Evolutionary conservation across 495 filamentous ascomycete species (phyloP).

Genomic region (Neurospora pannonica): DNA sequence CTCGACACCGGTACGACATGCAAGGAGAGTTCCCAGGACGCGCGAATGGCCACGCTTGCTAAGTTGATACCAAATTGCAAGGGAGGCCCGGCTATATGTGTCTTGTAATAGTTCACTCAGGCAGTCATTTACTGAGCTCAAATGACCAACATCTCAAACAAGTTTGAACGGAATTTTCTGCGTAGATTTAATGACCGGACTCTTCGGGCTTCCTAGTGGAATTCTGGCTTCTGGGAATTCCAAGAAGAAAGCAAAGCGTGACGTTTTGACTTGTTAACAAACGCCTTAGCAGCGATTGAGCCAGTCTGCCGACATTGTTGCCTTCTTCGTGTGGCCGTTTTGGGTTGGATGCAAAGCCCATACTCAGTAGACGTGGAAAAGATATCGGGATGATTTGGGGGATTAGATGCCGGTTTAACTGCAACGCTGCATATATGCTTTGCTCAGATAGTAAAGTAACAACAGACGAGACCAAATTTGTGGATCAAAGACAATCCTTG

Average conservation of each 20-base stretch:
- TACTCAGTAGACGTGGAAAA: neutral
- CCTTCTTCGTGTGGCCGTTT: neutral
- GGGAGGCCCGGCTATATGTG: neutral
- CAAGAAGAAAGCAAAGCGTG: neutral
- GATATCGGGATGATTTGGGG: neutral
- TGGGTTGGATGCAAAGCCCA: neutral
- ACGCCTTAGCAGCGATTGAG: neutral
- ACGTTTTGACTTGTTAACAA: neutral
- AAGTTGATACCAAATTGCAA: neutral
- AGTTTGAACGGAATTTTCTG: too few species aligned
- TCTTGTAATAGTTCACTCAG: too few species aligned
- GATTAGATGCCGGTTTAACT: neutral
- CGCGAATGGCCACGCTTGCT: too few species aligned
- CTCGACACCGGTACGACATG: neutral
- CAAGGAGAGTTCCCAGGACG: neutral
- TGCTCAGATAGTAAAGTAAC: neutral
- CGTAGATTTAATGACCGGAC: too few species aligned
- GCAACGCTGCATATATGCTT: neutral
- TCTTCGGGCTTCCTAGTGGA: too few species aligned
- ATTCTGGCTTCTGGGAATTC: too few species aligned
- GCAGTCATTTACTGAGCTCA: too few species aligned
- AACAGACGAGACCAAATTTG: neutral
- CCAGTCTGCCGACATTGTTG: neutral
- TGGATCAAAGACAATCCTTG: neutral
- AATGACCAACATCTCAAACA: too few species aligned